Percentiles rank a stretch among this genome's conserved stretches.
These are phyloP conservation scores for Knufia petricola DNA, from an alignment of 2,329 filamentous ascomycete species.

Conservation along the genomic window DNA sequence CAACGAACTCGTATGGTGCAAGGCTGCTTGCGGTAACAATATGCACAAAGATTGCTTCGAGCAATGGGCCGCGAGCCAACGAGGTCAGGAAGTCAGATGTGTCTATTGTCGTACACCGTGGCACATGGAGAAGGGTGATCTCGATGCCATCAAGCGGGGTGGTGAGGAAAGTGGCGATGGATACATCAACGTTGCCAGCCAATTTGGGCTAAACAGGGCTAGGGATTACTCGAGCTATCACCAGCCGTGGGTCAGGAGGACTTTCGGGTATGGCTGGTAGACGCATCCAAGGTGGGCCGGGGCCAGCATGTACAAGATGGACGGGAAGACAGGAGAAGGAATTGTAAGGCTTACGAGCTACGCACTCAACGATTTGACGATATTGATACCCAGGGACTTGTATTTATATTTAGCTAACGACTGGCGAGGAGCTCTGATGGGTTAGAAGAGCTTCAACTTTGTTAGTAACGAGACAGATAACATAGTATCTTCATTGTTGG, in stretches of 20 bases:
- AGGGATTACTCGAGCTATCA: conserved; percentile 36
- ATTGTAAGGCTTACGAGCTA: no score
- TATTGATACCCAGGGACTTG: background rate
- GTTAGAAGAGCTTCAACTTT: no score
- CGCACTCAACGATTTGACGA: background rate
- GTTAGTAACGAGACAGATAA: no score
- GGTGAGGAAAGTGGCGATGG: conserved; percentile 30
- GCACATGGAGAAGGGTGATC: conserved; percentile 27
- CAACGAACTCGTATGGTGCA: conserved; percentile 48
- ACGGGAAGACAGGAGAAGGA: no score
- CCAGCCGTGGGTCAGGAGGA: conserved; percentile 28
- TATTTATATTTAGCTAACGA: no score
- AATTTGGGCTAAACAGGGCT: conserved; percentile 32
- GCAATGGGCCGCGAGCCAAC: conserved; percentile 39
- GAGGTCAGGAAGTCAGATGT: conserved; percentile 30
- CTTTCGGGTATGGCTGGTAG: conserved; percentile 11
- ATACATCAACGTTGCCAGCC: conserved; percentile 37
- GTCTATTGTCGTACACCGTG: conserved; percentile 38
- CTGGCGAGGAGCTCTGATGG: no score
- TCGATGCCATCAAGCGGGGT: conserved; percentile 26
- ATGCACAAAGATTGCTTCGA: conserved; percentile 50
- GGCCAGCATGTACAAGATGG: no score
- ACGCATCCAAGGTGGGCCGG: background rate
- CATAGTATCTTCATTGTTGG: no score
- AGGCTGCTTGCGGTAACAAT: conserved; percentile 53